phyloP scores from a whole-genome alignment of 164 flowering plant species.

The Sedum album region DNA sequence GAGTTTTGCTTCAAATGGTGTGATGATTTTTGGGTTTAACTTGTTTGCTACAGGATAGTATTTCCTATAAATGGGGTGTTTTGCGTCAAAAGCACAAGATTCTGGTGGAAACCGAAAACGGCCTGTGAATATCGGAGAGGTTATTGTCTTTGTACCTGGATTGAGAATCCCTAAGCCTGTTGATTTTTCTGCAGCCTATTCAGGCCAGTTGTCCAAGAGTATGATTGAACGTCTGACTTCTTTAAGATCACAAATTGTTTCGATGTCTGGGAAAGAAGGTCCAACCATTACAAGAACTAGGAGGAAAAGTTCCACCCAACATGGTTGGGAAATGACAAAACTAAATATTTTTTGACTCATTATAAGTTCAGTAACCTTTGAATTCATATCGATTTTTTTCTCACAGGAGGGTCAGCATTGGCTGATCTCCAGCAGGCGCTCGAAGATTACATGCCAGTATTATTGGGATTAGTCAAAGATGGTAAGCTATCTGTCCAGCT shows the following conservation, averaged over 20 bases:
- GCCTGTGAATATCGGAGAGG: conserved; percentile 64
- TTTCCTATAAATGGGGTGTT: conserved; percentile 62
- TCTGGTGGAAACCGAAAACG: conserved; percentile 50
- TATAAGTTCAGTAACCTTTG: not conserved
- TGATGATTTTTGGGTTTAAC: not conserved
- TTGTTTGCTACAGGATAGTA: too few relatives aligned
- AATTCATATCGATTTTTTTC: not conserved
- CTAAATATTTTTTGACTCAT: not conserved
- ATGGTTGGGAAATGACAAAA: conserved; percentile 34
- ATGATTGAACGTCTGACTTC: conserved; percentile 60
- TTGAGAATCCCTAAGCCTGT: conserved; percentile 67
- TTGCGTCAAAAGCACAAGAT: conserved; percentile 53
- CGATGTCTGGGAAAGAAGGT: conserved; percentile 68
- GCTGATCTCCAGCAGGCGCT: not conserved
- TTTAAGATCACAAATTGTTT: conserved; percentile 65
- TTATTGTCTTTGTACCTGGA: conserved; percentile 79
- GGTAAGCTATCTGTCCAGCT: conserved; percentile 25
- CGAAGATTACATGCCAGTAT: not conserved
- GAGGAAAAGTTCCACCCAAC: conserved; percentile 67
- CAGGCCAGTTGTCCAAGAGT: conserved; percentile 42
- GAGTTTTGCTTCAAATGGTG: not conserved
- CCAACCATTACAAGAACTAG: conserved; percentile 51
- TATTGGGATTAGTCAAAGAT: conserved; percentile 71
- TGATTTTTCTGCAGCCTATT: conserved; percentile 53
- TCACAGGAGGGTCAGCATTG: conserved; percentile 14